Evolutionary conservation across 805 yeast genomes (phyloP), one percentile per base, ranked within the genome.

Genomic region (Candida easanensis): DNA sequence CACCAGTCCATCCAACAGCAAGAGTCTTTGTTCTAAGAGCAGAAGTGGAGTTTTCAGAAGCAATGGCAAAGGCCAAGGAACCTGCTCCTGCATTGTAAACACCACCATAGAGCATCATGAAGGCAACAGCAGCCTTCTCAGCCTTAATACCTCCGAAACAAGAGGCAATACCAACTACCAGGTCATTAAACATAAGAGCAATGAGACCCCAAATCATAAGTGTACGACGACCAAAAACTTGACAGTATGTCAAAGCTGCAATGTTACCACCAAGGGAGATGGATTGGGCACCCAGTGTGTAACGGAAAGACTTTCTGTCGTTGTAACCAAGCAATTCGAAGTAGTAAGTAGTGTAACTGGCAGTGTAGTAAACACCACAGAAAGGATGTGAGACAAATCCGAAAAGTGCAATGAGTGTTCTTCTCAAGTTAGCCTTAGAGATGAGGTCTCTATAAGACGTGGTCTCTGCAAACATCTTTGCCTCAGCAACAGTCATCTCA

Each of bases 291-390:
- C 65, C 68, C 47, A 60, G 52, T 3, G 45, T 33, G 14, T 67
- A 66, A 26, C 48, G 50, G 60, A 70, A 74, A 9, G 77, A 62
- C 53, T 65, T 65, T 25, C 64, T 54, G 9, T 67, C 60, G 7
- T 66, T 57, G 56, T 69, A 66, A 36, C 80, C 80, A 21, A 78
- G 72, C 38, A 70, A 66, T 42, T 61, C 57, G 52, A 65, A 74
- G 58, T 71, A 73, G 51, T 72, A 74, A 15, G 80, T 71, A 10
- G 77, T 58, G 57, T 70, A 74, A 37, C 69, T 69, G 60, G 65
- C 62, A 16, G 53, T 48, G 52, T 69, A 73, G 9, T 72, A 57
- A 5, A 77, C 68, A 46, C 79, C 79, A 34, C 71, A 66, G 53
- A 69, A 57, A 21, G 71, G 60, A 54, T 73, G 78, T 55, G 65